Conservation (phyloP, 2,329 filamentous ascomycete genomes). For the Sporothrix phasma region DNA sequence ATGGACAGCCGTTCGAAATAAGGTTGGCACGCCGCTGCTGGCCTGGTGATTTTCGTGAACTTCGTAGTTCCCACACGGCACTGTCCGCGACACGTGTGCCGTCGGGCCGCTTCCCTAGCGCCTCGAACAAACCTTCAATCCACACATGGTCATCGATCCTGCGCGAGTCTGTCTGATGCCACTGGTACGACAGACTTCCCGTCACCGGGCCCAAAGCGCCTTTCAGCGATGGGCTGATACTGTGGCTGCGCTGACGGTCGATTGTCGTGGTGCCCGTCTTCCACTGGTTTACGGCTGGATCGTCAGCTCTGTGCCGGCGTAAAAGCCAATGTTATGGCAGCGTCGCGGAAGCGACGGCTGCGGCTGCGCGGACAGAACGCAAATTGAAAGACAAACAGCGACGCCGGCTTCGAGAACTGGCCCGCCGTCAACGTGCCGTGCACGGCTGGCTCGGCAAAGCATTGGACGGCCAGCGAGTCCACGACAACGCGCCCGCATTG, state of each 20-base stretch:
- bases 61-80: slow-evolving; percentile 3
- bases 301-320: not conserved
- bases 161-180: slow-evolving; percentile 3
- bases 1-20: slow-evolving; percentile 5
- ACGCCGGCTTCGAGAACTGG: not conserved
- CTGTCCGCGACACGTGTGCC: not conserved
- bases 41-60: slow-evolving; percentile 5
- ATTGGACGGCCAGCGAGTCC: not conserved
- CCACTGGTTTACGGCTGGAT: slow-evolving; percentile 6
- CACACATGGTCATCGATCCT: slow-evolving; percentile 7
- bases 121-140: slow-evolving; percentile 1
- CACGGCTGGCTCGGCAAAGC: not conserved
- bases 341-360: slow-evolving; percentile 4
- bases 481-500: not conserved
- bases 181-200: slow-evolving; percentile 1
- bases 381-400: slow-evolving; percentile 5
- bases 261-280: not conserved
- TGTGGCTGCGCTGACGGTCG: slow-evolving; percentile 8
- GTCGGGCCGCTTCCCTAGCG: slow-evolving; percentile 5
- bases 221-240: slow-evolving; percentile 1
- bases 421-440: slow-evolving; percentile 1
- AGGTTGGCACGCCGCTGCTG: not conserved
- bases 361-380: slow-evolving; percentile 4
- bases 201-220: not conserved
- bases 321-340: not conserved